Base-by-base conservation (phyloP, 768 basidiomycete genomes). In the Porpolomopsis calyptriformis region DNA sequence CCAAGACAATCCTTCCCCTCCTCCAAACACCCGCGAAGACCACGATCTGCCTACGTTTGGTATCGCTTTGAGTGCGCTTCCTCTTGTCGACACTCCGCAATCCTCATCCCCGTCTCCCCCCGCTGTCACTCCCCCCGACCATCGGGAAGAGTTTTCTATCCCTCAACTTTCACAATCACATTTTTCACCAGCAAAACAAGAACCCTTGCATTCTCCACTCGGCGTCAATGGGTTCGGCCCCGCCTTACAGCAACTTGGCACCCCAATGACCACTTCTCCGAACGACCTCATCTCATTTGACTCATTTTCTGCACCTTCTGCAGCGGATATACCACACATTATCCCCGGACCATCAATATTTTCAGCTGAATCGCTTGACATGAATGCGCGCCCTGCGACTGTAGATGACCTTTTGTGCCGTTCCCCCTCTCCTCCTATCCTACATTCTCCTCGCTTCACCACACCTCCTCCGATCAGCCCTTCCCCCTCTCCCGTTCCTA, bases 1-100 rank as follows among this genome's bases (percentile, higher is more conserved):
- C 43, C 74, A 77, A 47, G 78, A 77, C 54, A 88, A 88, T 54
- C 85, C 85, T 14, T 87, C 85, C 14, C 84, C 85, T 14, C 77
- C 77, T 4, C 77, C 77, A 23, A 18, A n/a, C 29, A 2, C 34
- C 12, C 11, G n/a, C 29, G 29, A 35, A 14, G 14, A 14, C 22
- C 19, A 12, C 7, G n/a, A 34, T 19, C 9, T 8, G 11, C 7
- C 19, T 29, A 14, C 26, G 7, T 31, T 12, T 14, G 7, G 8
- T 3, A 12, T 33, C 31, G 23, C 35, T 29, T 18, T 4, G 7
- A 2, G 22, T 12, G 22, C 19, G 12, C 35, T 27, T 38, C 29
- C 25, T 29, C 12, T 29, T 9, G 20, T 48, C n/a, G 47, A 43
- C 24, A 24, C 40, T n/a, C 34, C 36, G 2, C n/a, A 6, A 8